phyloP scores from a whole-genome alignment of 331 rosid genomes.

The Acacia concinna region DNA sequence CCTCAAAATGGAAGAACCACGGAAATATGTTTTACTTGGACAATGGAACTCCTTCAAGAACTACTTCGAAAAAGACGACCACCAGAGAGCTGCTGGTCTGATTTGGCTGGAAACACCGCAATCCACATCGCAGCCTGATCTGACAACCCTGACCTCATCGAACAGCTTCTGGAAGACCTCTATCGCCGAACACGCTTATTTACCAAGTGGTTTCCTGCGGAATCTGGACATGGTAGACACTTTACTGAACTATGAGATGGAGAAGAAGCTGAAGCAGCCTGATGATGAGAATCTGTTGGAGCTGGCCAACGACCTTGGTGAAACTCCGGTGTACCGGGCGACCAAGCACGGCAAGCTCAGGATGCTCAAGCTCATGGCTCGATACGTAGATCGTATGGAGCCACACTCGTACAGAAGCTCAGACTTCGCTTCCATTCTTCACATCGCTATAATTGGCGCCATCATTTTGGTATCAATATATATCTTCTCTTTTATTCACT shows the following conservation, averaged over 20 bases:
- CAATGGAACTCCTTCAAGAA: background rate
- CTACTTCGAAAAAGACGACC: too few species aligned
- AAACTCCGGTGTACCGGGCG: background rate
- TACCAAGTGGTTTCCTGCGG: background rate
- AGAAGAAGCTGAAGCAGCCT: background rate
- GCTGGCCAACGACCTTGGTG: background rate
- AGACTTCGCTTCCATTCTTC: background rate
- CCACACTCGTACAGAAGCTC: background rate
- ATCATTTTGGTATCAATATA: background rate
- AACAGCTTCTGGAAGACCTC: background rate
- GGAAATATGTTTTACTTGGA: background rate
- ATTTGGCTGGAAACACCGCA: background rate
- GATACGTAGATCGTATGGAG: background rate
- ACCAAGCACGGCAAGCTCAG: background rate
- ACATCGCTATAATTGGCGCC: background rate
- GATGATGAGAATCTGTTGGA: background rate
- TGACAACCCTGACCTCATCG: background rate
- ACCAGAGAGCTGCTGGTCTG: background rate
- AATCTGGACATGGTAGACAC: background rate
- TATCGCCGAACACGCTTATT: background rate
- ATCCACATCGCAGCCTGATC: constrained; percentile 13
- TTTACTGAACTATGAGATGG: background rate
- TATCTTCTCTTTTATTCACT: too few species aligned
- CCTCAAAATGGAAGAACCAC: background rate
- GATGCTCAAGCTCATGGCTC: background rate